A percentile compares a stretch with the other conserved stretches of the same genome.
Conservation (phyloP, 768 basidiomycete genomes). For the Pholiota molesta region DNA sequence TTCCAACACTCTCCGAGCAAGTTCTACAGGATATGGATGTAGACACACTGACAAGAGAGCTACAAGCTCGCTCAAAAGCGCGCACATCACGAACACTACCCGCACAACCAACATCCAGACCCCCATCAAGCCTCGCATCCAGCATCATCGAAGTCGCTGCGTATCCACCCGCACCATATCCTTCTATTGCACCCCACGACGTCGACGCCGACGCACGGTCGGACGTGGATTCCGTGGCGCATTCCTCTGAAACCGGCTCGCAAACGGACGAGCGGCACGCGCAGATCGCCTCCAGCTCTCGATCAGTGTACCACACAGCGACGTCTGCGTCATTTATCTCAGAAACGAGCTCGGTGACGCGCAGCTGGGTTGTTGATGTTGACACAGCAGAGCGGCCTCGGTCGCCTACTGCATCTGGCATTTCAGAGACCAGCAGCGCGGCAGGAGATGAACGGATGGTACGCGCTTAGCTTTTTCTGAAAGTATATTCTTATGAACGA, state of each 20-base stretch:
- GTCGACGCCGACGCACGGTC: constrained; percentile 19
- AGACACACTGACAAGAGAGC: constrained; percentile 63
- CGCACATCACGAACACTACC: constrained; percentile 2
- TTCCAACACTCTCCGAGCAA: constrained; percentile 67
- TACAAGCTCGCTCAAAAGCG: constrained; percentile 40
- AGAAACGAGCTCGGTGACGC: constrained; percentile 27
- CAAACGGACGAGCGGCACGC: constrained; percentile 9
- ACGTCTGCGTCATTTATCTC: constrained; percentile 24
- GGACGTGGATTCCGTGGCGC: constrained; percentile 15
- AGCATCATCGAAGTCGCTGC: constrained; percentile 20
- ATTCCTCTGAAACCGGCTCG: constrained; percentile 3
- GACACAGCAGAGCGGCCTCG: constrained; percentile 10
- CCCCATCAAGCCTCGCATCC: constrained; percentile 28
- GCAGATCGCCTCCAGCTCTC: not conserved
- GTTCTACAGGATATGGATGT: constrained; percentile 78
- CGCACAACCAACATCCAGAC: constrained; percentile 2
- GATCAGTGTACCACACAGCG: constrained; percentile 2
- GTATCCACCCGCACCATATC: constrained; percentile 17
- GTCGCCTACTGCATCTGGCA: constrained; percentile 18
- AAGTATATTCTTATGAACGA: not conserved
- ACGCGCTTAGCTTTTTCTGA: constrained; percentile 17
- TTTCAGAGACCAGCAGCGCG: constrained; percentile 9
- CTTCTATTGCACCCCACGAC: constrained; percentile 1
- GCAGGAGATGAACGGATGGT: constrained; percentile 16
- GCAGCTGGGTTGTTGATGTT: constrained; percentile 36